These are phyloP conservation scores for Pichia deserticola DNA, from an alignment of 805 yeast species.

Conservation along the genomic window DNA sequence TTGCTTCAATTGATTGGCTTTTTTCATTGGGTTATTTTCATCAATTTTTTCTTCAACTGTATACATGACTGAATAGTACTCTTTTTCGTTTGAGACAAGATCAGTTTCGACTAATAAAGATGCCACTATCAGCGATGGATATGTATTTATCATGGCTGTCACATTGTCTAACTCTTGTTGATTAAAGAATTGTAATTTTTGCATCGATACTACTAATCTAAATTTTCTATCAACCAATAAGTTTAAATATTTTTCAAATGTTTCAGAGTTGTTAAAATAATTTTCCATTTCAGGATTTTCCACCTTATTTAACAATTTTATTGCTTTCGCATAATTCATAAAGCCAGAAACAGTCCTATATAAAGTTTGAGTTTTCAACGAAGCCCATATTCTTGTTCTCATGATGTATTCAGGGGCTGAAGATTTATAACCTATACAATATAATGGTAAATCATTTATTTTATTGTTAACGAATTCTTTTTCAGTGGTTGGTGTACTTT, in stretches of 20 bases:
- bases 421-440: slow-evolving; percentile 65
- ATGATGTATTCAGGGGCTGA: slow-evolving; percentile 55
- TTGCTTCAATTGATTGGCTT: slow-evolving; percentile 30
- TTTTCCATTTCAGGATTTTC: slow-evolving; percentile 54
- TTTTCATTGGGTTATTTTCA: slow-evolving; percentile 30
- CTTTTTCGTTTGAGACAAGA: slow-evolving; percentile 33
- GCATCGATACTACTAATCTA: slow-evolving; percentile 80
- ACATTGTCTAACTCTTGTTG: slow-evolving; percentile 62
- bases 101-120: slow-evolving; percentile 44
- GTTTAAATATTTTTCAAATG: slow-evolving; percentile 59
- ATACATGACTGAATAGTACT: slow-evolving; percentile 60
- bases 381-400: slow-evolving; percentile 83
- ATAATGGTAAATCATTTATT: slow-evolving; percentile 59
- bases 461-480: slow-evolving; percentile 32
- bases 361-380: slow-evolving; percentile 74
- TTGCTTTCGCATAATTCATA: slow-evolving; percentile 68
- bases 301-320: slow-evolving; percentile 57
- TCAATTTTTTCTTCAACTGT: slow-evolving; percentile 48
- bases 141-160: slow-evolving; percentile 58
- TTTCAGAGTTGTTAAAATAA: slow-evolving; percentile 30
- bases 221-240: slow-evolving; percentile 76
- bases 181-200: slow-evolving; percentile 61
- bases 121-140: slow-evolving; percentile 57
- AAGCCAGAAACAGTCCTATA: slow-evolving; percentile 82
- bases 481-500: slow-evolving; percentile 30